phyloP scores from a whole-genome alignment of 768 basidiomycete genomes.

The Tricholoma flavovirens region DNA sequence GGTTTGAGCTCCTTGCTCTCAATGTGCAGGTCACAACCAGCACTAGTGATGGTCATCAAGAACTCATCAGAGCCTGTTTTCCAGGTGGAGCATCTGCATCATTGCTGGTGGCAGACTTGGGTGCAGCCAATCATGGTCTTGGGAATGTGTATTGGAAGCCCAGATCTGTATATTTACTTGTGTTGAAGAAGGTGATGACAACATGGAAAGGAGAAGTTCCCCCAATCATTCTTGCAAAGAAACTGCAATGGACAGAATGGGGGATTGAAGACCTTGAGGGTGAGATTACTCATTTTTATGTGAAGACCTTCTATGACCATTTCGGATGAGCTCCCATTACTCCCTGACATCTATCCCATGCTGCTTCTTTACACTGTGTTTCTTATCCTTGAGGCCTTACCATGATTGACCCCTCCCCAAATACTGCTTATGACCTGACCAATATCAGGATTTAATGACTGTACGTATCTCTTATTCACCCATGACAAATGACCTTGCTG shows the following conservation, averaged over 20 bases:
- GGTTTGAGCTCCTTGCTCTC: not conserved
- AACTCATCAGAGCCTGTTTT: not conserved
- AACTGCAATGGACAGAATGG: not conserved
- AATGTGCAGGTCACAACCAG: not conserved
- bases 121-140: not conserved
- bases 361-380: no score
- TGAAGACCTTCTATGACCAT: not conserved
- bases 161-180: not conserved
- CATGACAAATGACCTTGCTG: no score
- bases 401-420: no score
- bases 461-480: no score
- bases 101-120: not conserved
- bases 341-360: not conserved
- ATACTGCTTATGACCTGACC: no score
- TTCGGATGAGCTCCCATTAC: not conserved
- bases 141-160: slow-evolving; percentile 1
- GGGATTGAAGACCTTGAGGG: not conserved
- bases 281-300: not conserved
- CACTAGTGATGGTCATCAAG: not conserved
- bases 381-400: no score
- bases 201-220: not conserved
- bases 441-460: no score
- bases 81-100: not conserved
- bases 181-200: not conserved
- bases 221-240: not conserved